These are phyloP conservation scores for Elaeagnus macrophylla DNA, from an alignment of 306 rosid genomes.

Conservation along the genomic window DNA sequence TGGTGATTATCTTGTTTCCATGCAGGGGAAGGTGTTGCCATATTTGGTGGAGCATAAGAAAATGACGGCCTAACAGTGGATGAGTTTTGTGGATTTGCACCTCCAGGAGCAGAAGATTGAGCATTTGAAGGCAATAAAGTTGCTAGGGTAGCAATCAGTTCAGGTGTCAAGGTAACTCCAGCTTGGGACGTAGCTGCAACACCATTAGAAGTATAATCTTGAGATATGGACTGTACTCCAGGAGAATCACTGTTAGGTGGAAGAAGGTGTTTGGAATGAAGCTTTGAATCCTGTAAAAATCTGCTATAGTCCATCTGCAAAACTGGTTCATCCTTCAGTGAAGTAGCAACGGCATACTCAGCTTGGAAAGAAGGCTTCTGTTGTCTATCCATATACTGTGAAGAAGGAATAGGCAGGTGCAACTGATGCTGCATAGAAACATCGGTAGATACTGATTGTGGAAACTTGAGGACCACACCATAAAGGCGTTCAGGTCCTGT, in stretches of 20 bases:
- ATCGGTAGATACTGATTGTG: slow-evolving; percentile 40
- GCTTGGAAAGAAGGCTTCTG: slow-evolving; percentile 48
- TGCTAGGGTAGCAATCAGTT: slow-evolving; percentile 85
- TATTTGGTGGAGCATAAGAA: slow-evolving; percentile 36
- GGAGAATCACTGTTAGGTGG: slow-evolving; percentile 41
- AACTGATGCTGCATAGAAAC: slow-evolving; percentile 46
- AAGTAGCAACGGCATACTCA: slow-evolving; percentile 40
- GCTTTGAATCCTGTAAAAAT: slow-evolving; percentile 47
- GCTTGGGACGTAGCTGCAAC: slow-evolving; percentile 52
- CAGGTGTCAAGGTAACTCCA: slow-evolving; percentile 80
- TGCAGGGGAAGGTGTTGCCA: slow-evolving; percentile 48
- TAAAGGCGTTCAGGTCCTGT: slow-evolving; percentile 90
- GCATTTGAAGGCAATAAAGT: slow-evolving; percentile 63
- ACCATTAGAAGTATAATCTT: slow-evolving; percentile 43
- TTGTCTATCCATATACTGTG: slow-evolving; percentile 57
- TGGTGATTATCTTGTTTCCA: slow-evolving; percentile 81
- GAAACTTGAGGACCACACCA: slow-evolving; percentile 95
- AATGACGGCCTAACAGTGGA: slow-evolving; percentile 43
- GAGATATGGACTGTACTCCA: slow-evolving; percentile 44
- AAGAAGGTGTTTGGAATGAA: slow-evolving; percentile 41
- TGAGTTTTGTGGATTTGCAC: slow-evolving; percentile 43
- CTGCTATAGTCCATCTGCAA: slow-evolving; percentile 54
- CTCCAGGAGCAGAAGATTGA: slow-evolving; percentile 48
- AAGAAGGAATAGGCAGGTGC: slow-evolving; percentile 40
- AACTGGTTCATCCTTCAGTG: slow-evolving; percentile 55